Evolutionary conservation across 2,329 filamentous ascomycete genomes (phyloP).

Genomic region (Fusarium sp.): DNA sequence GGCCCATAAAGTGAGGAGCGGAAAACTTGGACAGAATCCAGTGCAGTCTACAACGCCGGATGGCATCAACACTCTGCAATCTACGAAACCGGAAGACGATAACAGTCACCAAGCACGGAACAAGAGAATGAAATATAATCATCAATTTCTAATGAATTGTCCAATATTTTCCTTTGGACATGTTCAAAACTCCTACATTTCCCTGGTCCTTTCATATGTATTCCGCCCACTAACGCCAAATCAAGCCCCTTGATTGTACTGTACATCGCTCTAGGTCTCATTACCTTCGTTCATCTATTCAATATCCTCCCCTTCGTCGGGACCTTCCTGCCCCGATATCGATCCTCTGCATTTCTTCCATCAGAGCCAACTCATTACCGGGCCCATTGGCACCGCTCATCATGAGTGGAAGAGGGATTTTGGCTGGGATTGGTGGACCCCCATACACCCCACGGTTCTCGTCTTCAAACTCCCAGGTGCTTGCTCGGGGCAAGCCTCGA

Average conservation of each 20-base stretch:
- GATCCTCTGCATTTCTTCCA: slow-evolving; percentile 78
- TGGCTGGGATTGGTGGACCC: slow-evolving; percentile 75
- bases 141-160: slow-evolving; percentile 22
- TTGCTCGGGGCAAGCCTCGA: slow-evolving; percentile 57
- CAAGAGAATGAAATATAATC: neutral
- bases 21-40: too few relatives aligned
- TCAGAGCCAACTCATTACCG: slow-evolving; percentile 68
- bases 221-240: slow-evolving; percentile 31
- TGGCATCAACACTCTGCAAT: too few relatives aligned
- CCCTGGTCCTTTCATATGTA: slow-evolving; percentile 11
- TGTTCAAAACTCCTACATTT: slow-evolving; percentile 28
- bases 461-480: slow-evolving; percentile 65
- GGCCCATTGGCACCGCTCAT: slow-evolving; percentile 59
- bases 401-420: slow-evolving; percentile 69
- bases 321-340: slow-evolving; percentile 73
- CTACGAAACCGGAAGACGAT: neutral
- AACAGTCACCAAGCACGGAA: neutral
- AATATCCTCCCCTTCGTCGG: slow-evolving; percentile 62
- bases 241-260: slow-evolving; percentile 31
- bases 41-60: too few relatives aligned
- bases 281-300: slow-evolving; percentile 36
- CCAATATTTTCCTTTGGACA: neutral
- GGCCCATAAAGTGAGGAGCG: too few relatives aligned
- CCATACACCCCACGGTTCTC: slow-evolving; percentile 63
- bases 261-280: slow-evolving; percentile 38